Evolutionary conservation across 192 early-diverging fungal genomes (phyloP).

Genomic region (Umbelopsis sp.): DNA sequence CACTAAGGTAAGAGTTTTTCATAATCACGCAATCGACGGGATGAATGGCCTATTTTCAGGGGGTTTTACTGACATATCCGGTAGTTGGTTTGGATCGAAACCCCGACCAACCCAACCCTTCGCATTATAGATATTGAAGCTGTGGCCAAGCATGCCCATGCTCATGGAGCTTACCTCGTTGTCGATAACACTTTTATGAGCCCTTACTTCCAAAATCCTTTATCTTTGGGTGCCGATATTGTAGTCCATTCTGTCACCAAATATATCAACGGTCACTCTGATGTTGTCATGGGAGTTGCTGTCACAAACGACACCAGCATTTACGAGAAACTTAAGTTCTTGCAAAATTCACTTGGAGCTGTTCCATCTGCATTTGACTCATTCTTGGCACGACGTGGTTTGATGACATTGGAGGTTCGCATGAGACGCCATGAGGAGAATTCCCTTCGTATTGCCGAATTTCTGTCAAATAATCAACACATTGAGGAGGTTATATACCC

Average conservation of each 20-base stretch:
- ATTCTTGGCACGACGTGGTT: conserved; percentile 90
- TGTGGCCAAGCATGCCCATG: conserved; percentile 64
- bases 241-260: conserved; percentile 98
- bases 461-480: conserved; percentile 65
- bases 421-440: conserved; percentile 90
- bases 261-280: conserved; percentile 98
- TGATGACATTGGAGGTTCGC: conserved; percentile 94
- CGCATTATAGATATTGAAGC: conserved; percentile 79
- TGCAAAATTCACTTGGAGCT: conserved; percentile 98
- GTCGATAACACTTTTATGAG: conserved; percentile 90
- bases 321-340: conserved; percentile 77
- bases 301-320: conserved; percentile 77
- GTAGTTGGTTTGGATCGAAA: conserved; percentile 82
- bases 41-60: not conserved
- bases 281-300: conserved; percentile 97
- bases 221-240: conserved; percentile 92
- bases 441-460: conserved; percentile 82
- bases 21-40: conserved; percentile 18
- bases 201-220: conserved; percentile 90
- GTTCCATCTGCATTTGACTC: conserved; percentile 97
- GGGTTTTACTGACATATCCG: conserved; percentile 4
- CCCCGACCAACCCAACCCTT: conserved; percentile 88
- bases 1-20: conserved; percentile 52
- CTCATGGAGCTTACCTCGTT: conserved; percentile 64
- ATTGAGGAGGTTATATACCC: conserved; percentile 94